These are phyloP conservation scores for Urostyla sp. DNA, from an alignment of 73 alveolate genomes.

Conservation along the genomic window DNA sequence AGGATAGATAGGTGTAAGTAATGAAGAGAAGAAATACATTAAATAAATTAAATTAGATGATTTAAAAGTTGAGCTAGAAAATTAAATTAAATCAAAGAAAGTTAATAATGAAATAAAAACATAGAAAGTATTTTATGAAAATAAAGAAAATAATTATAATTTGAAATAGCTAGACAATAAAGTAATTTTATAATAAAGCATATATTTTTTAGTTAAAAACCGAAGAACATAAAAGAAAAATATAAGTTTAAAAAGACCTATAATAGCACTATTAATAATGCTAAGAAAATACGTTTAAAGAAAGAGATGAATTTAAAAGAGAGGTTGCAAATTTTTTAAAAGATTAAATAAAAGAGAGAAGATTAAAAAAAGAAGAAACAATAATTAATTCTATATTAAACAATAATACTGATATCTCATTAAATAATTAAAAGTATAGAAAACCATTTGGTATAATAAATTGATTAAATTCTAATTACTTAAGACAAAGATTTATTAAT, in stretches of 20 bases:
- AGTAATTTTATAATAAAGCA: not conserved
- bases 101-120: not conserved
- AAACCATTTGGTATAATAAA: too few species aligned
- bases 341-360: slow-evolving; percentile 25
- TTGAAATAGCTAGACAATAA: not conserved
- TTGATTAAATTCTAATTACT: too few species aligned
- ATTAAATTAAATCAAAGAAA: not conserved
- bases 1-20: not conserved
- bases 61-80: not conserved
- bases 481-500: too few species aligned
- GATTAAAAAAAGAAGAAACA: too few species aligned
- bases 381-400: too few species aligned
- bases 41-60: not conserved
- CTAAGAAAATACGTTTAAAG: slow-evolving; percentile 1
- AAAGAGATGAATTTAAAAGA: not conserved
- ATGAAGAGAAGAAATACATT: not conserved
- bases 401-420: too few species aligned
- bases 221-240: not conserved
- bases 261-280: not conserved
- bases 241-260: not conserved
- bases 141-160: not conserved
- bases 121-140: not conserved
- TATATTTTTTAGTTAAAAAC: not conserved
- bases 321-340: not conserved
- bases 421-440: too few species aligned